phyloP scores from a whole-genome alignment of 129 eudicot genomes.

The Chrysanthemum lavandulifolium region DNA sequence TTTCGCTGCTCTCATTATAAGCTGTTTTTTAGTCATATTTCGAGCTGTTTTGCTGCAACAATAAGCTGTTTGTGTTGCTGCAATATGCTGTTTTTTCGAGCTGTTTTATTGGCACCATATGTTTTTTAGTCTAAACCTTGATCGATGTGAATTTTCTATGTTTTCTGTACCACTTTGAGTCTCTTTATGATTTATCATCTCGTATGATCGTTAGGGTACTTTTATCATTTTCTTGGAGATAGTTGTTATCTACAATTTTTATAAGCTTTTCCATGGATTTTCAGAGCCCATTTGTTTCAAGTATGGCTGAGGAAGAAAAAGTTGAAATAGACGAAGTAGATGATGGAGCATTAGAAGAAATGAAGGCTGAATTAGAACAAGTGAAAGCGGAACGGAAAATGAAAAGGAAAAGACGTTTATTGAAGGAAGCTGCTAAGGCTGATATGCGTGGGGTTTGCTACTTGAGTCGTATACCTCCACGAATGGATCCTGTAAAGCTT shows the following conservation, averaged over 20 bases:
- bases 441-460: slow-evolving; percentile 88
- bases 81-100: too few species aligned
- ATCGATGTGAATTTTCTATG: background rate
- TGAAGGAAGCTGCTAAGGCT: slow-evolving; percentile 67
- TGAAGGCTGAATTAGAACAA: slow-evolving; percentile 25
- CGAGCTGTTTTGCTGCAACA: too few species aligned
- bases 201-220: too few species aligned
- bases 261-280: background rate
- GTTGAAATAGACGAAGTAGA: slow-evolving; percentile 18
- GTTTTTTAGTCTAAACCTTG: background rate
- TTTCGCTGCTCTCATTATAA: too few species aligned
- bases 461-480: slow-evolving; percentile 90
- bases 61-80: too few species aligned
- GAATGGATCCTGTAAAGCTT: slow-evolving; percentile 87
- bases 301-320: slow-evolving; percentile 59
- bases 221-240: too few species aligned
- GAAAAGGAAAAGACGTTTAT: slow-evolving; percentile 51
- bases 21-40: too few species aligned
- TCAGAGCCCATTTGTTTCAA: slow-evolving; percentile 8
- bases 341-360: slow-evolving; percentile 15
- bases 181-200: background rate
- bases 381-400: slow-evolving; percentile 34
- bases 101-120: background rate
- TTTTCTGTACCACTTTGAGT: background rate
- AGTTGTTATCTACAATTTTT: background rate